A percentile compares a stretch with the other conserved stretches of the same genome.
phyloP scores from a whole-genome alignment of 169 alveolate genomes.

The Plasmodium sp. region DNA sequence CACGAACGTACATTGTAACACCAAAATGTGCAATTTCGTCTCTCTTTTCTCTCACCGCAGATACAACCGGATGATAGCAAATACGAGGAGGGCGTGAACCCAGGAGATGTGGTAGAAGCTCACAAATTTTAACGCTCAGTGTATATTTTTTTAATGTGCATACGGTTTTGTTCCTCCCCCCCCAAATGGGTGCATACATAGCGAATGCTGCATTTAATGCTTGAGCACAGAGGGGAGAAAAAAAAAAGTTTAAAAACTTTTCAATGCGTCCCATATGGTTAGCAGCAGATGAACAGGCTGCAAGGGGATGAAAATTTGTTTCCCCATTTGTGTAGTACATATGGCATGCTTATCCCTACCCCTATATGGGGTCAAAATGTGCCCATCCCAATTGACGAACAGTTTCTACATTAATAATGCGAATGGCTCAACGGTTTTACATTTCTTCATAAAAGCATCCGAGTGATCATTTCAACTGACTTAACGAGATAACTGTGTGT shows the following conservation, averaged over 20 bases:
- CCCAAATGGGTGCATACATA: not conserved
- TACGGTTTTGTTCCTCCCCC: not conserved
- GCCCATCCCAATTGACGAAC: not conserved
- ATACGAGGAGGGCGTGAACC: slow-evolving; percentile 43
- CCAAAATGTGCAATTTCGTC: not conserved
- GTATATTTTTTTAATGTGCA: not conserved
- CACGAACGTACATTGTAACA: not conserved
- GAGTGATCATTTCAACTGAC: not conserved
- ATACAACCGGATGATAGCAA: slow-evolving; percentile 71
- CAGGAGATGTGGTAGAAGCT: slow-evolving; percentile 65
- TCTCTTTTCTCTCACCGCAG: not conserved
- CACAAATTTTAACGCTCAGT: slow-evolving; percentile 27
- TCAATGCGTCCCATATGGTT: not conserved
- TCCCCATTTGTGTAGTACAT: not conserved
- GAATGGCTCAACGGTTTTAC: not conserved
- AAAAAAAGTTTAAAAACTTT: not conserved
- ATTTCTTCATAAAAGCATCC: not conserved
- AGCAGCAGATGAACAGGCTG: not conserved
- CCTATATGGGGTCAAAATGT: not conserved
- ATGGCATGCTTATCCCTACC: not conserved
- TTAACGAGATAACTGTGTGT: not conserved
- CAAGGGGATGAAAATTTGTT: not conserved
- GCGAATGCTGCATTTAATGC: not conserved
- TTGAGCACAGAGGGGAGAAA: not conserved
- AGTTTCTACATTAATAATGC: not conserved